These are phyloP conservation scores for Pilaira anomala DNA, from an alignment of 192 early-diverging fungal species.

Conservation along the genomic window DNA sequence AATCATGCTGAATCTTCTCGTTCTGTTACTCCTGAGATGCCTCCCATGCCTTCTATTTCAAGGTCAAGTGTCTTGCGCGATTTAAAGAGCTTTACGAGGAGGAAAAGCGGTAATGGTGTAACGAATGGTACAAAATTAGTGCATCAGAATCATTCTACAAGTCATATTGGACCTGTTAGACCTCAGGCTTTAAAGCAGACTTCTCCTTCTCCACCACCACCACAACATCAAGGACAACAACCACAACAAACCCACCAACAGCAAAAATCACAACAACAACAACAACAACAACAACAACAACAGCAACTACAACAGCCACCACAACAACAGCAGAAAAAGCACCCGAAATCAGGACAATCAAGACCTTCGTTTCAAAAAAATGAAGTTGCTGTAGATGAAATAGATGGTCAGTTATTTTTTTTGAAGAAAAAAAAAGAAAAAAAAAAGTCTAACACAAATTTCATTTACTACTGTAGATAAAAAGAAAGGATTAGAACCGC, in stretches of 20 bases:
- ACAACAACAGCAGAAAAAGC: neutral
- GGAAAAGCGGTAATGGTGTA: slow-evolving; percentile 8
- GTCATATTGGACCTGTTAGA: too few species aligned
- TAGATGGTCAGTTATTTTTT: neutral
- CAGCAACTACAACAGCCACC: neutral
- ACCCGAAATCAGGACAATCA: neutral
- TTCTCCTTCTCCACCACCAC: neutral
- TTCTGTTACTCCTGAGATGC: slow-evolving; percentile 3
- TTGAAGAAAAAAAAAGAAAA: neutral
- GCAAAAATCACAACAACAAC: neutral
- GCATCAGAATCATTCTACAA: neutral
- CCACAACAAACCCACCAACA: neutral
- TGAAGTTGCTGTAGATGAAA: neutral
- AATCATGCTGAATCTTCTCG: neutral
- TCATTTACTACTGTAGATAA: neutral
- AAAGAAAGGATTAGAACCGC: neutral
- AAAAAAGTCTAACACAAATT: neutral
- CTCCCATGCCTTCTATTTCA: slow-evolving; percentile 11
- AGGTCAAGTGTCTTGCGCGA: slow-evolving; percentile 10
- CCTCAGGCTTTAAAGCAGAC: too few species aligned
- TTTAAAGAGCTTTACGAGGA: slow-evolving; percentile 9
- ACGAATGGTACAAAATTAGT: neutral
- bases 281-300: neutral
- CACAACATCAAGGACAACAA: too few species aligned
- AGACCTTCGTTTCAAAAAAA: neutral